Base-by-base conservation (phyloP, 192 early-diverging fungal species). In the Backusella circina region DNA sequence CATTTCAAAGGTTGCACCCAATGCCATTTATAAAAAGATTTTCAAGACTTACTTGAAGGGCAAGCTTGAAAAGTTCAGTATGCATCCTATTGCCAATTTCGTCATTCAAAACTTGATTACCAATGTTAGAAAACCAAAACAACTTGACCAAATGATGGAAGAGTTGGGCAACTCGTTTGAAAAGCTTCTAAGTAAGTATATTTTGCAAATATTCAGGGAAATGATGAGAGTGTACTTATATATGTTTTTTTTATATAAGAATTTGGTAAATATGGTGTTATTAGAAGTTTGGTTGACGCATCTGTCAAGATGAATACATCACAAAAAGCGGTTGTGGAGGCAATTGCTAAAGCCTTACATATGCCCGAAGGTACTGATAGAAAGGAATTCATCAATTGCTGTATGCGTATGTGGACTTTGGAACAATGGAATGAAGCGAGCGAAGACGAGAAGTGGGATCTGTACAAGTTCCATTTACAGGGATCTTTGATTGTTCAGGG, bases 51-150 rank as follows among this genome's bases (percentile, higher is more conserved):
- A 93, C 78, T 91, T 96, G 74, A 83, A 88, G 33, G 80, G 77
- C 16, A 84, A 85, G 31, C 77, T 95, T 18, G 79, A 84, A 51
- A 84, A 89, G 64, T 86, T 94, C 32, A 90, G 89, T 51, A 73
- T 80, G 39, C 88, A 95, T 77, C 91, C 89, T 32, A 85, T 90
- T 21, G 86, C 92, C 76, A 96, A 96, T 79, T 95, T 95, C 84
- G 94, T 96, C 1, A 91, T 96, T 15, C 95, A 96, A 80, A 85
- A 88, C 35, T 80, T 95, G 75, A 86, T 95, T 44, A 82, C 82
- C 38, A 80, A 91, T 68, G 90, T 84, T 39, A 84, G 88, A 70
- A 91, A 84, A 33, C 80, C 78, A 15, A 76, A 82, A 0, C 91
- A 93, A 79, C 80, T 93, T 5, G 84, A 86, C 44, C 78, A 88